Conservation (phyloP, 257 asterid species). For the Plectranthus barbatus region DNA sequence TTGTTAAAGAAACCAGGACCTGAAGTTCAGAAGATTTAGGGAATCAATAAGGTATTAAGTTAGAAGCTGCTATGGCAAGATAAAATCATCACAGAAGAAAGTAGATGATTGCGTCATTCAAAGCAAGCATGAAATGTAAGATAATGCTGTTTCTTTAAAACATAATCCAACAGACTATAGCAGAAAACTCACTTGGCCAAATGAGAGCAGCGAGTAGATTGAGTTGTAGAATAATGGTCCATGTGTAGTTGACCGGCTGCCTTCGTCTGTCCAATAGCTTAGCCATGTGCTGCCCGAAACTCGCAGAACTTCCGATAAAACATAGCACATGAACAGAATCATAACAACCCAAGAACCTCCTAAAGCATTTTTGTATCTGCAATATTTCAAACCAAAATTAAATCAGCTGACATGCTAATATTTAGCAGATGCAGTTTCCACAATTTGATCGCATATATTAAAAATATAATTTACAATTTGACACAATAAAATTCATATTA, state of each 20-base stretch:
- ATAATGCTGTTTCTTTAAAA: too few species aligned
- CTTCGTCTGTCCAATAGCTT: slow-evolving; percentile 71
- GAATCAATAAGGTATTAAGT: background rate
- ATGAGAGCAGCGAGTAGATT: slow-evolving; percentile 58
- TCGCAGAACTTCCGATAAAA: slow-evolving; percentile 59
- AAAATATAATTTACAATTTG: background rate
- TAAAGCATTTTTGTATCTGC: slow-evolving; percentile 80
- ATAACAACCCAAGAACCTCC: slow-evolving; percentile 89
- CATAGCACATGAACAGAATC: slow-evolving; percentile 57
- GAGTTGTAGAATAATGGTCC: slow-evolving; percentile 60
- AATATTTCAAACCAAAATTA: slow-evolving; percentile 15
- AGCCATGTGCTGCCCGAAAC: slow-evolving; percentile 92
- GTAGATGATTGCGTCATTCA: slow-evolving; percentile 69
- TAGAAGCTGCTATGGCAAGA: slow-evolving; percentile 21
- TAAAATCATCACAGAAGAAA: slow-evolving; percentile 32
- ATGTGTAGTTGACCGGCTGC: slow-evolving; percentile 26
- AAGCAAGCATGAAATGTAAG: too few species aligned
- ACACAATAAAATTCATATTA: slow-evolving; percentile 25
- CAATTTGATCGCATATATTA: background rate
- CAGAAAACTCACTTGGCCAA: slow-evolving; percentile 58
- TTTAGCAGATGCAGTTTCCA: background rate
- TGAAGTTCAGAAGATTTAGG: slow-evolving; percentile 24
- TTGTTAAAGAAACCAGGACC: slow-evolving; percentile 66
- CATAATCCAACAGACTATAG: background rate
- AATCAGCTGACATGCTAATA: background rate